A percentile compares a stretch with the other conserved stretches of the same genome.
Evolutionary conservation across 106 monocot species (phyloP).

Genomic region (Dendrobium huoshanense): DNA sequence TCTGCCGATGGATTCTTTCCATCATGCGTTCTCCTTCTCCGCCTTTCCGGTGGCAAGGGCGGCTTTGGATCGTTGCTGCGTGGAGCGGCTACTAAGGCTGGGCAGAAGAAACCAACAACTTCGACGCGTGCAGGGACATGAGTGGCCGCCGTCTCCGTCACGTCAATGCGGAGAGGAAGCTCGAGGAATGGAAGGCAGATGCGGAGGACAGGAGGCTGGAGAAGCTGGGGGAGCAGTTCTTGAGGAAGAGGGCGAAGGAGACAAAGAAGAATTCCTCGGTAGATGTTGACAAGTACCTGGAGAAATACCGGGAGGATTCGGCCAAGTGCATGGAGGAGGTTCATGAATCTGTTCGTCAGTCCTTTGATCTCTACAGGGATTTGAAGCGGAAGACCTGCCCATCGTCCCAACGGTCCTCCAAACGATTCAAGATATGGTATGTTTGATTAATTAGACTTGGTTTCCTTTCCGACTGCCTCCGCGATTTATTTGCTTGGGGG

Average conservation of each 20-base stretch:
- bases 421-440: constrained; percentile 83
- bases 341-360: constrained; percentile 70
- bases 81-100: constrained; percentile 93
- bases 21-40: constrained; percentile 61
- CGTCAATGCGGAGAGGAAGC: constrained; percentile 89
- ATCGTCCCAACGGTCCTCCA: constrained; percentile 22
- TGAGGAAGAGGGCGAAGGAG: constrained; percentile 94
- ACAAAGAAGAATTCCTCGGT: constrained; percentile 35
- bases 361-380: constrained; percentile 62
- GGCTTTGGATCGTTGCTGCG: constrained; percentile 95
- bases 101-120: constrained; percentile 99
- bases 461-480: background rate
- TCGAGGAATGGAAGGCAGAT: constrained; percentile 93
- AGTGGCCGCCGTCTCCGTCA: constrained; percentile 87
- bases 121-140: constrained; percentile 98
- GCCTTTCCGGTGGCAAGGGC: constrained; percentile 90
- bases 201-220: constrained; percentile 68
- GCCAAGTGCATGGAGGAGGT: constrained; percentile 67
- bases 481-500: background rate
- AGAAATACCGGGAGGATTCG: constrained; percentile 52
- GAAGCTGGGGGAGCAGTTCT: constrained; percentile 80
- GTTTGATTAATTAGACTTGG: constrained; percentile 1
- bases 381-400: constrained; percentile 63
- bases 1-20: constrained; percentile 40
- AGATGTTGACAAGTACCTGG: constrained; percentile 53